phyloP scores from a whole-genome alignment of 306 rosid genomes.

The Aeschynomene evenia region DNA sequence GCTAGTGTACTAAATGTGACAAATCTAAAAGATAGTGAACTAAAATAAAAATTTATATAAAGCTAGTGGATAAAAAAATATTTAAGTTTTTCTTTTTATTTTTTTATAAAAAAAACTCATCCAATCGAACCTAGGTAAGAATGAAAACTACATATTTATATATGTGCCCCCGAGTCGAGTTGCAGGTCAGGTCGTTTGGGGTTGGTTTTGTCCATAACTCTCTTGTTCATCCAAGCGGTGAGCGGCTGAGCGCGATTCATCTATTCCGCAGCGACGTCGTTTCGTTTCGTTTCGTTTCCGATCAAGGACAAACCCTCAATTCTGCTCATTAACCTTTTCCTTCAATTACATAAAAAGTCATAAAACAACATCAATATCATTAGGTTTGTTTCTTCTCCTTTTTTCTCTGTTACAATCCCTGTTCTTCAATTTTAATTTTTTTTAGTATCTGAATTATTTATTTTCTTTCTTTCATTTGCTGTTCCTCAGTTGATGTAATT shows the following conservation, averaged over 20 bases:
- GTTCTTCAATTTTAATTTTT: not conserved
- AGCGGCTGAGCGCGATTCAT: constrained; percentile 16
- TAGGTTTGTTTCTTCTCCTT: not conserved
- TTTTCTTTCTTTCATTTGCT: not conserved
- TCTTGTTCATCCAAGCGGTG: constrained; percentile 1
- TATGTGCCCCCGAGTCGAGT: constrained; percentile 4
- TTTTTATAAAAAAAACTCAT: no score
- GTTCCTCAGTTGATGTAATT: not conserved
- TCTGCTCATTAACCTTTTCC: not conserved
- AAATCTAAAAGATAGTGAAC: no score
- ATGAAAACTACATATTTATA: not conserved
- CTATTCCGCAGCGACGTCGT: not conserved
- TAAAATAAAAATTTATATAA: no score
- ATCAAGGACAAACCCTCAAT: not conserved
- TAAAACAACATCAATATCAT: not conserved
- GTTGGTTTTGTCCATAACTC: constrained; percentile 15
- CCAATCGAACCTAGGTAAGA: no score
- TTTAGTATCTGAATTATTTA: not conserved
- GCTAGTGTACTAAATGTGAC: no score
- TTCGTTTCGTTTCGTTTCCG: no score
- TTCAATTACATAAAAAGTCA: not conserved
- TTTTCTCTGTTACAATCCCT: not conserved
- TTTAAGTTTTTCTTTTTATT: no score
- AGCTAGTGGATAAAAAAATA: no score
- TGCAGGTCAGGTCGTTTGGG: constrained; percentile 1